Percentiles rank a stretch among this genome's conserved stretches.
Evolutionary conservation across 2,329 filamentous ascomycete species (phyloP).

Genomic region (Meredithiella fracta): DNA sequence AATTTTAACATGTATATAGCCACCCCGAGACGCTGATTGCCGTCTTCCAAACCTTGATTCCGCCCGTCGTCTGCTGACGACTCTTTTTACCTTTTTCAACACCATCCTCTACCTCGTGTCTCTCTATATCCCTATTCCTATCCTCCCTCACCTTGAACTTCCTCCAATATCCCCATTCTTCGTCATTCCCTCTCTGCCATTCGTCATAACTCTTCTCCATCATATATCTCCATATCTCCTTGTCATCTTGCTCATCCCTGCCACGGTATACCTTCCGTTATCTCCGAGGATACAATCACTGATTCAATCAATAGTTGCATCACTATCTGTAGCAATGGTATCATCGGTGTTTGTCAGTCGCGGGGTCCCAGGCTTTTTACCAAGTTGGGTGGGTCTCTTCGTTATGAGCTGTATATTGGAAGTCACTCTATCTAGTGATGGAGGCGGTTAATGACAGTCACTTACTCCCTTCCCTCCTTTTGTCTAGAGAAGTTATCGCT

Average conservation of each 20-base stretch:
- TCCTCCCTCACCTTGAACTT: background rate
- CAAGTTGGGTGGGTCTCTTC: constrained; percentile 2
- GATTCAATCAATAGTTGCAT: background rate
- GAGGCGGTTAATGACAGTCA: no score
- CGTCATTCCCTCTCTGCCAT: background rate
- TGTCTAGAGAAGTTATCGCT: background rate
- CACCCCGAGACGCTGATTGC: constrained; percentile 13
- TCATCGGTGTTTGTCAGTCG: no score
- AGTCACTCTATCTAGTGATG: no score
- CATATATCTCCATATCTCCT: background rate
- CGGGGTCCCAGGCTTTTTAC: background rate
- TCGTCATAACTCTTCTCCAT: background rate
- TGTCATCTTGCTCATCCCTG: background rate
- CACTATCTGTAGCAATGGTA: background rate
- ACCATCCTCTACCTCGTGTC: background rate
- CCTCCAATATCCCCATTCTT: background rate
- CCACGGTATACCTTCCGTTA: background rate
- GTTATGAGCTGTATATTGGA: background rate
- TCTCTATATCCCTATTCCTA: background rate
- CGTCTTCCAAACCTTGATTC: background rate
- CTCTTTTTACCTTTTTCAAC: background rate
- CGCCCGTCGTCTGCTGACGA: constrained; percentile 4
- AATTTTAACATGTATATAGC: constrained; percentile 1
- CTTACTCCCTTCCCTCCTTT: background rate
- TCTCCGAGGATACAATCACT: background rate